These are phyloP conservation scores for Beverwykella pulmonaria DNA, from an alignment of 495 filamentous ascomycete species.

Conservation along the genomic window DNA sequence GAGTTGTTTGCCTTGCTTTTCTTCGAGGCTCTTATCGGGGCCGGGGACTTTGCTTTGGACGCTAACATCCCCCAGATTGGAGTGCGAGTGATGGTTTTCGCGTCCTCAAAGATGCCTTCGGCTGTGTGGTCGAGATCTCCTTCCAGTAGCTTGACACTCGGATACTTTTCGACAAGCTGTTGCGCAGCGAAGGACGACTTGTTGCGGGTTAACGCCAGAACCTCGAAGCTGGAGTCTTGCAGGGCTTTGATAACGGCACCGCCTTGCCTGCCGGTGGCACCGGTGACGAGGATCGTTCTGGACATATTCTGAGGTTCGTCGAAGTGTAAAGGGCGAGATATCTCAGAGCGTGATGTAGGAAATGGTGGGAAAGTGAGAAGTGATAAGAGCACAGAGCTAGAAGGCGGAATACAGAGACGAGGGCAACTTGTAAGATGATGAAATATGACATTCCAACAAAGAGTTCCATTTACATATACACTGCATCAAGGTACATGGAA, in stretches of 20 bases:
- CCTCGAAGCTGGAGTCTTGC: conserved; percentile 52
- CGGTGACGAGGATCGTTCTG: conserved; percentile 61
- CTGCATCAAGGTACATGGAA: too few species aligned
- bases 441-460: too few species aligned
- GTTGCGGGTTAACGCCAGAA: conserved; percentile 71
- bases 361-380: too few species aligned
- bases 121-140: conserved; percentile 57
- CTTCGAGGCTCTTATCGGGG: conserved; percentile 47
- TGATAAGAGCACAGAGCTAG: too few species aligned
- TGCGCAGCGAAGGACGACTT: conserved; percentile 56
- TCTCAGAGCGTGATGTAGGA: neutral
- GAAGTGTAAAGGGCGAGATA: neutral
- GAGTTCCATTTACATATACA: too few species aligned
- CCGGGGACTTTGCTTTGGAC: conserved; percentile 56
- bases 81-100: conserved; percentile 48
- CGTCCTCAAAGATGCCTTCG: conserved; percentile 55
- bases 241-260: conserved; percentile 60
- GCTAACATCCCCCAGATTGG: conserved; percentile 51
- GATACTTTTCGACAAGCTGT: conserved; percentile 50
- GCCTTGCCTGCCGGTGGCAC: conserved; percentile 75
- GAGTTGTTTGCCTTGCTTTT: conserved; percentile 62
- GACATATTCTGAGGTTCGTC: conserved; percentile 28
- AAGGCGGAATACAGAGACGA: too few species aligned
- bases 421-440: too few species aligned
- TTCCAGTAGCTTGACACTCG: conserved; percentile 57